These are phyloP conservation scores for Aspergillus viridinutans DNA, from an alignment of 2,329 filamentous ascomycete species.

Conservation along the genomic window DNA sequence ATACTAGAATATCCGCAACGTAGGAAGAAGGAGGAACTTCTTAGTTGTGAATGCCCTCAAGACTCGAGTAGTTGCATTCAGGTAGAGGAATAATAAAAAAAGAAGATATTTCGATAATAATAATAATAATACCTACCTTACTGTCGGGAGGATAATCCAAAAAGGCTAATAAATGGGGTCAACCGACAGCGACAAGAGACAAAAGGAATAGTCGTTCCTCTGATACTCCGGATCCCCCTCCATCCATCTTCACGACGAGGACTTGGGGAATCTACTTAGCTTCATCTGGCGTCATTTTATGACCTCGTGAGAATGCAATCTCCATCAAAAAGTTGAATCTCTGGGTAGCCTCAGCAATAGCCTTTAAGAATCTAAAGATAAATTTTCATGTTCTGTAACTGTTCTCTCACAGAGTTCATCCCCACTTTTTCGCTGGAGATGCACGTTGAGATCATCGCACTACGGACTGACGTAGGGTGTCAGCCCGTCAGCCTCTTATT, in stretches of 20 bases:
- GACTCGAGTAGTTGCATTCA: not conserved
- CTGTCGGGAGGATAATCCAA: not conserved
- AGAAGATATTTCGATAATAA: not conserved
- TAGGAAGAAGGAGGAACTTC: not conserved
- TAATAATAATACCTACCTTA: not conserved
- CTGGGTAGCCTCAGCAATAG: not conserved
- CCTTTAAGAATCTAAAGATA: too few species aligned
- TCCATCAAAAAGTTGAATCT: not conserved
- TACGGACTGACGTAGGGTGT: slow-evolving; percentile 15
- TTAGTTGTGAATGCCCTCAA: not conserved
- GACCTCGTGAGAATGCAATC: not conserved
- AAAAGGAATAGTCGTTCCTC: not conserved
- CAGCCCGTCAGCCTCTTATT: not conserved
- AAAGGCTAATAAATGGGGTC: not conserved
- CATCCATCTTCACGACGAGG: not conserved
- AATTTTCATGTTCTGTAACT: too few species aligned
- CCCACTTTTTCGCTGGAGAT: slow-evolving; percentile 9
- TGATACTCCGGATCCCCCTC: too few species aligned
- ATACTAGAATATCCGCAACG: not conserved
- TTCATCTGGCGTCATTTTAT: not conserved
- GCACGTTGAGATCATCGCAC: slow-evolving; percentile 21
- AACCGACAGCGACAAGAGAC: not conserved
- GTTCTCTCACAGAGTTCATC: not conserved
- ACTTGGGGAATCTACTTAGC: not conserved
- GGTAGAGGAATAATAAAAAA: not conserved